Conservation (phyloP, 345 rosid species). For the Mallotus nudiflorus region DNA sequence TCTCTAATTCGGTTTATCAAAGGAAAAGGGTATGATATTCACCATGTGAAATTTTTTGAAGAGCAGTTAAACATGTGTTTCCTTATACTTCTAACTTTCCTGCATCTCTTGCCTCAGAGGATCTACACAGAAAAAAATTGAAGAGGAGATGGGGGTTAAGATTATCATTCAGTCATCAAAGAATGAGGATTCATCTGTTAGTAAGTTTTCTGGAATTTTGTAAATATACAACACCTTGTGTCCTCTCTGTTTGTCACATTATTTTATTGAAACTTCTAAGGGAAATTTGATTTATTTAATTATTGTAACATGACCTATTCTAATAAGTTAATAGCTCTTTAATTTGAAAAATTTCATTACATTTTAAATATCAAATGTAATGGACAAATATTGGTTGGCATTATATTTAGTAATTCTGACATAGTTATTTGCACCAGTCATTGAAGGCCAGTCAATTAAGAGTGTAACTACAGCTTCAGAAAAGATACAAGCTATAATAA, state of each 20-base stretch:
- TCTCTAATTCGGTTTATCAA: slow-evolving; percentile 68
- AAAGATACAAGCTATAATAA: slow-evolving; percentile 51
- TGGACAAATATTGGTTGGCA: neutral
- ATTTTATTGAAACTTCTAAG: neutral
- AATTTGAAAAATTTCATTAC: slow-evolving; percentile 9
- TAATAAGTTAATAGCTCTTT: neutral
- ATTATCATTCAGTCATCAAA: slow-evolving; percentile 66
- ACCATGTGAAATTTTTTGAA: slow-evolving; percentile 17
- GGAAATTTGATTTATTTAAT: neutral
- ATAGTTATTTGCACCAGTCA: slow-evolving; percentile 44
- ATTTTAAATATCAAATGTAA: slow-evolving; percentile 1
- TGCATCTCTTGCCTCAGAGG: slow-evolving; percentile 49
- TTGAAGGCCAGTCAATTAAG: slow-evolving; percentile 74
- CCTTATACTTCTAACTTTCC: slow-evolving; percentile 20
- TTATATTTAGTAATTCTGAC: slow-evolving; percentile 10
- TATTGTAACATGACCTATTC: neutral
- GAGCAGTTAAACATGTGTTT: slow-evolving; percentile 16
- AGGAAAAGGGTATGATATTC: slow-evolving; percentile 70
- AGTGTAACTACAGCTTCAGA: slow-evolving; percentile 64
- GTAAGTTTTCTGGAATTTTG: slow-evolving; percentile 42
- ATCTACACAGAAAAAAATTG: slow-evolving; percentile 58
- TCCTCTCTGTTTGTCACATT: neutral
- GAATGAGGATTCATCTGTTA: slow-evolving; percentile 58
- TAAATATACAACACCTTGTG: neutral
- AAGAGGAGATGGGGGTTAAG: slow-evolving; percentile 76